These are phyloP conservation scores for Tausonia pullulans DNA, from an alignment of 1,284 basidiomycete species.

Conservation along the genomic window DNA sequence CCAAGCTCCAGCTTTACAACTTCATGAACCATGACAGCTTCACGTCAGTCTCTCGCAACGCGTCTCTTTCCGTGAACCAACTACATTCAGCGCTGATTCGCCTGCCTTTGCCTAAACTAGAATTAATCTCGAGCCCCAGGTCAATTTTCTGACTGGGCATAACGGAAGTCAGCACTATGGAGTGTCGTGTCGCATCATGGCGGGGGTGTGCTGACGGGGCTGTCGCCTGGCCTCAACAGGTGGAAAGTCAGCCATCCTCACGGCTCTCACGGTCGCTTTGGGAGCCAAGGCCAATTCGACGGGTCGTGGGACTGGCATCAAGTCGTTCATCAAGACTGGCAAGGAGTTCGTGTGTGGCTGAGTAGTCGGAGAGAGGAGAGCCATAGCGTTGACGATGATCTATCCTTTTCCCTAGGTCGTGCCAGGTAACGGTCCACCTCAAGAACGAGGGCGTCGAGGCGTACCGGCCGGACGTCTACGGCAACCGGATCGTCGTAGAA, in stretches of 20 bases:
- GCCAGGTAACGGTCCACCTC: slow-evolving; percentile 68
- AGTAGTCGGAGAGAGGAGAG: no score
- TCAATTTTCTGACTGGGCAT: slow-evolving; percentile 93
- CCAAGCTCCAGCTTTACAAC: slow-evolving; percentile 72
- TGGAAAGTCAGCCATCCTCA: slow-evolving; percentile 91
- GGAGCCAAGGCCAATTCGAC: slow-evolving; percentile 86
- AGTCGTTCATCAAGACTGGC: slow-evolving; percentile 79
- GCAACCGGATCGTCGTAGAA: slow-evolving; percentile 71
- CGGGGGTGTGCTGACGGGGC: not conserved
- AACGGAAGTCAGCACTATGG: slow-evolving; percentile 37
- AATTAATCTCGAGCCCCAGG: slow-evolving; percentile 70
- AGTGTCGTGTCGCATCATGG: not conserved
- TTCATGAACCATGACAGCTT: slow-evolving; percentile 95
- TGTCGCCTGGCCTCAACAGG: slow-evolving; percentile 38
- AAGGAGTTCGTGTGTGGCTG: slow-evolving; percentile 45
- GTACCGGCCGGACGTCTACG: slow-evolving; percentile 70
- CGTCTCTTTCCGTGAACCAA: no score
- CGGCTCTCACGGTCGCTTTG: slow-evolving; percentile 83
- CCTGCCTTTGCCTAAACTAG: slow-evolving; percentile 12
- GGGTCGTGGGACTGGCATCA: slow-evolving; percentile 74
- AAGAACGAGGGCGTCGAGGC: slow-evolving; percentile 86
- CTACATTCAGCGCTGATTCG: no score
- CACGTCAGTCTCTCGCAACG: slow-evolving; percentile 32
- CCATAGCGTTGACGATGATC: no score
- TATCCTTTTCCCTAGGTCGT: slow-evolving; percentile 38